phyloP scores from a whole-genome alignment of 257 asterid genomes.

The Capsicum pubescens region DNA sequence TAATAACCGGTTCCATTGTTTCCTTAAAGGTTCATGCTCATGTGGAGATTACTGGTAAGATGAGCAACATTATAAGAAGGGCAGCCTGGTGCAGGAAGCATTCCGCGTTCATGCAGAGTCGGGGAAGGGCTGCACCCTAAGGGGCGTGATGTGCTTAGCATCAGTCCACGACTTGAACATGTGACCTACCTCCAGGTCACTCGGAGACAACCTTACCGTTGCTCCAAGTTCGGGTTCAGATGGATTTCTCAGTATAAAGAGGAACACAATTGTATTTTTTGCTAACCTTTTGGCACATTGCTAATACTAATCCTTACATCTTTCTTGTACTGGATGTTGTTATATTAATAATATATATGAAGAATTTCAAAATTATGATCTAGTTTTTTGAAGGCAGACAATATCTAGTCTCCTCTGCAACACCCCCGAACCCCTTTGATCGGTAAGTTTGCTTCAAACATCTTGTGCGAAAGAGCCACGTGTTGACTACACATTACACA shows the following conservation, averaged over 20 bases:
- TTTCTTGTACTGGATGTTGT: background rate
- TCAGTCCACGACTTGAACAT: background rate
- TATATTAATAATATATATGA: too few relatives aligned
- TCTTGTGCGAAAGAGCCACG: too few relatives aligned
- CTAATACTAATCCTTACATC: background rate
- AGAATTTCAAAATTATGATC: background rate
- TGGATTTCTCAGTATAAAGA: background rate
- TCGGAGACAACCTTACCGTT: background rate
- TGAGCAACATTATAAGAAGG: background rate
- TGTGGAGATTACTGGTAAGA: constrained; percentile 51
- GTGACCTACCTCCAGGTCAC: background rate
- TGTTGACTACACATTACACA: too few relatives aligned
- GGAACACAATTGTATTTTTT: background rate
- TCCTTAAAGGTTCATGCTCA: constrained; percentile 47
- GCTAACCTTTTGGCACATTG: background rate
- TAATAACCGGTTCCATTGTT: constrained; percentile 51
- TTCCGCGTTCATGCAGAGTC: background rate
- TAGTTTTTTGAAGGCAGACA: background rate
- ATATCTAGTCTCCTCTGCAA: too few relatives aligned
- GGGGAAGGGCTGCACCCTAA: background rate
- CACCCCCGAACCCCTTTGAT: too few relatives aligned
- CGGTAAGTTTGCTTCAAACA: too few relatives aligned
- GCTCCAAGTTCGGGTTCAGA: background rate
- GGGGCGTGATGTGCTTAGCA: background rate
- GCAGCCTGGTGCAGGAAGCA: background rate